Evolutionary conservation across 73 alveolate species (phyloP), one percentile per base, ranked within the genome.

Genomic region (Tetrahymena malaccensis): DNA sequence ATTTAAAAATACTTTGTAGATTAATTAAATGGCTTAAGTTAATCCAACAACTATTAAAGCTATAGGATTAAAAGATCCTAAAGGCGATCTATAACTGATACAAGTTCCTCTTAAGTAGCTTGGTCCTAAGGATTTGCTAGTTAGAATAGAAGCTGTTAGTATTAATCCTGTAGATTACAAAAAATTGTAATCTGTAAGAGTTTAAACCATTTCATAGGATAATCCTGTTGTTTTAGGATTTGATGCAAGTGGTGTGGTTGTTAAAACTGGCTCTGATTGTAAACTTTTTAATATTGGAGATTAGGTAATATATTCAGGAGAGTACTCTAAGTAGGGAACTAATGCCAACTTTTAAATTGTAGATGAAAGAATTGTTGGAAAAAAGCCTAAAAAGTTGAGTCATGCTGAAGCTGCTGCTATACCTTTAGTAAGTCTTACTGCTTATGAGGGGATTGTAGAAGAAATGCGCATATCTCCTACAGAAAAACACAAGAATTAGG

Each of bases 391-490:
- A 31, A 93, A 83, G 37, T 21, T 93, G 25, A 21, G 35, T n/a
- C 85, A 55, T 83, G 84, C 56, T 38, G 93, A 93, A 43, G 95
- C 95, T 16, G 55, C 95, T 31, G 95, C 95, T 19, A 55, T 93
- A 7, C 95, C 95, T 27, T 58, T 93, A 34, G 83, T 58, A 8
- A 34, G 35, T 58, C 70, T 43, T 50, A 93, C 95, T n/a, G 95
- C 95, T 34, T 93, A 58, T 55, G 95, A 93, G 70, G 95, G 95
- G 17, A 21, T 93, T 22, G 70, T 93, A 1, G 95, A 33, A 55
- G 83, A 35, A 93, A 93, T 55, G 95, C 35, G 85, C 13, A 56
- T 56, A 4, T 56, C 25, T 22, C 35, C 25, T 4, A 56, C 25
- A 22, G 85, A 25, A 25, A 56, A 56, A 56, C 34, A 56, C 0